These are phyloP conservation scores for Acanthamoeba castellanii DNA, from an alignment of 208 protist genomes.

Conservation along the genomic window DNA sequence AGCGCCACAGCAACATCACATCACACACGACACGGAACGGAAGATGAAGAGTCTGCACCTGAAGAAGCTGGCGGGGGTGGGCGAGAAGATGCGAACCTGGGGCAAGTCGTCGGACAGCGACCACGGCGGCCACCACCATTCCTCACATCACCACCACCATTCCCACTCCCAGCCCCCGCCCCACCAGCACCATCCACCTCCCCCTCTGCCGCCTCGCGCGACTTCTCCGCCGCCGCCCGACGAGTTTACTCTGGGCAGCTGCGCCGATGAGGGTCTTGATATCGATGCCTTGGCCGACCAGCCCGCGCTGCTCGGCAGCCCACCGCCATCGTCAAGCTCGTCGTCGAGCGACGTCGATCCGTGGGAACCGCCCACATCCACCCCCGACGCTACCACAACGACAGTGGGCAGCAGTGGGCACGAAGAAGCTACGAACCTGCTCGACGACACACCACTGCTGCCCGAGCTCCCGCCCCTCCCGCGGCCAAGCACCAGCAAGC, in stretches of 20 bases:
- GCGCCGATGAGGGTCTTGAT: background rate
- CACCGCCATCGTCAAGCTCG: background rate
- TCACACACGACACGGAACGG: background rate
- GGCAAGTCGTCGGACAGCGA: slow-evolving; percentile 29
- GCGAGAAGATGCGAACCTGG: slow-evolving; percentile 53
- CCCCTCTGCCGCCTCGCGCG: background rate
- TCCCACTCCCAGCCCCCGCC: background rate
- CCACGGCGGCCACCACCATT: background rate
- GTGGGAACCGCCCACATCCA: no score
- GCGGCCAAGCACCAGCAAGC: background rate
- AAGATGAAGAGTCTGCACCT: slow-evolving; percentile 44
- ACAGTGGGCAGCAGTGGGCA: no score
- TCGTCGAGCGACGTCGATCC: no score
- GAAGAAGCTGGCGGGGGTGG: slow-evolving; percentile 28
- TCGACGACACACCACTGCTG: slow-evolving; percentile 46
- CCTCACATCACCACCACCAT: background rate
- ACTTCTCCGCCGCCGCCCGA: background rate
- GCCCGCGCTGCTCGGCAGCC: background rate
- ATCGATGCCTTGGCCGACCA: background rate
- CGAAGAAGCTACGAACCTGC: background rate
- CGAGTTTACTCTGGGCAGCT: background rate
- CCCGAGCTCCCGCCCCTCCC: slow-evolving; percentile 17
- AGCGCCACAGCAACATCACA: no score
- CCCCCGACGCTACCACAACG: no score
- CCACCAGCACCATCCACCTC: background rate